Percentiles rank a stretch among this genome's conserved stretches.
Evolutionary conservation across 2,329 filamentous ascomycete species (phyloP).

Genomic region (Colletotrichum cuscutae): DNA sequence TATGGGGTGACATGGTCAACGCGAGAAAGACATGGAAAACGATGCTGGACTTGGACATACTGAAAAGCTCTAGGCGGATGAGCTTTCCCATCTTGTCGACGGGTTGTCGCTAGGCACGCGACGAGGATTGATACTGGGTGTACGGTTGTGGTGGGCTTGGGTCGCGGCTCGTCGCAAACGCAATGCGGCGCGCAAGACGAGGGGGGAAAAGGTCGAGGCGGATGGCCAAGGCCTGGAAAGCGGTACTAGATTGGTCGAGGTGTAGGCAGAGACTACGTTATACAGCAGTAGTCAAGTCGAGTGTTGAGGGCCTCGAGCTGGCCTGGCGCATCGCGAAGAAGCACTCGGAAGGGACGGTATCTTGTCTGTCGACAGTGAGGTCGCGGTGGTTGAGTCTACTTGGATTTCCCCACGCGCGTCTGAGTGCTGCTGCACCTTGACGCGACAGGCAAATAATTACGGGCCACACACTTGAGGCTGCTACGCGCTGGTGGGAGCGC

Average conservation of each 20-base stretch:
- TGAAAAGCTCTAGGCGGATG: constrained; percentile 92
- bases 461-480: constrained; percentile 6
- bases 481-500: not conserved
- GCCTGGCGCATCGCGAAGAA: constrained; percentile 25
- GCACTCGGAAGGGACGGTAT: constrained; percentile 15
- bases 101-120: constrained; percentile 22
- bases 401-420: constrained; percentile 28
- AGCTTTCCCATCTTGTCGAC: constrained; percentile 87
- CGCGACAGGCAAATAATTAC: constrained; percentile 20
- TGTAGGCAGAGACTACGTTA: not conserved
- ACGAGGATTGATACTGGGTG: not conserved
- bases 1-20: constrained; percentile 46
- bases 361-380: constrained; percentile 16
- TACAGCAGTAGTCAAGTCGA: not conserved
- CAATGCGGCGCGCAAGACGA: constrained; percentile 3
- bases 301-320: constrained; percentile 1
- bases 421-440: constrained; percentile 18
- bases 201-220: not conserved
- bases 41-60: constrained; percentile 60
- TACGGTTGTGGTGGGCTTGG: not conserved
- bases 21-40: not conserved
- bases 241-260: not conserved
- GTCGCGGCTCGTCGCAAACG: constrained; percentile 15
- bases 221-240: not conserved
- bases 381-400: not conserved